Percentiles rank a stretch among this genome's conserved stretches.
Evolutionary conservation across 805 yeast genomes (phyloP).

Genomic region (Suhomyces sp.): DNA sequence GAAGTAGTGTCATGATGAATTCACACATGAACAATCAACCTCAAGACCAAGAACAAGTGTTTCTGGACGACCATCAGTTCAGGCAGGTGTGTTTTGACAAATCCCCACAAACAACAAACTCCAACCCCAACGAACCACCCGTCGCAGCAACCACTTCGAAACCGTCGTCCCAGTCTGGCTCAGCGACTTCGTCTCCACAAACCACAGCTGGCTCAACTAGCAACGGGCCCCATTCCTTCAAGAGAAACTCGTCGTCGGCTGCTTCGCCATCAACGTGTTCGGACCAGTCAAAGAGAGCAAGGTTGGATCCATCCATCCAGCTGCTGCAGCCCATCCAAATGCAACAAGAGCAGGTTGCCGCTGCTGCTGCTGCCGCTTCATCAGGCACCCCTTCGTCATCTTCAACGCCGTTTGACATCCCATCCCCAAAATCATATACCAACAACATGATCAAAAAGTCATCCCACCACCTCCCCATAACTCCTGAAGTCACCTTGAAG

Average conservation of each 20-base stretch:
- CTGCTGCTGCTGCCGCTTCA: conserved; percentile 15
- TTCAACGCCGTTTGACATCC: conserved; percentile 8
- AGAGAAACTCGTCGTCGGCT: conserved; percentile 17
- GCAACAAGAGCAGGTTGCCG: conserved; percentile 5
- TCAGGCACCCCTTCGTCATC: conserved; percentile 7
- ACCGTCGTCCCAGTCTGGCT: conserved; percentile 6
- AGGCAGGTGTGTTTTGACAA: conserved; percentile 32
- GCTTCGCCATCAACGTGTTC: conserved; percentile 9
- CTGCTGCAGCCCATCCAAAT: conserved; percentile 1
- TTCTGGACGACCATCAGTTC: conserved; percentile 23
- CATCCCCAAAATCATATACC: conserved; percentile 9
- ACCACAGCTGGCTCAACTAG: conserved; percentile 5
- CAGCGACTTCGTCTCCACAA: conserved; percentile 5
- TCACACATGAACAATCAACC: conserved; percentile 30
- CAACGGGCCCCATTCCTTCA: conserved; percentile 9
- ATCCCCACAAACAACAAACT: conserved; percentile 15
- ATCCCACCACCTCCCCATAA: conserved; percentile 4
- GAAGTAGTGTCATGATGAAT: conserved; percentile 16
- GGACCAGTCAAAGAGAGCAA: conserved; percentile 19
- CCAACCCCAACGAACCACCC: conserved; percentile 12
- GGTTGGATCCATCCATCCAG: conserved; percentile 15
- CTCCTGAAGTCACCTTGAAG: not conserved
- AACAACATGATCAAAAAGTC: conserved; percentile 7
- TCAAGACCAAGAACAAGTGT: conserved; percentile 31
- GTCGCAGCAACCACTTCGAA: conserved; percentile 4